Base-by-base conservation (phyloP, 495 filamentous ascomycete genomes). In the Penicillium riverlandense region DNA sequence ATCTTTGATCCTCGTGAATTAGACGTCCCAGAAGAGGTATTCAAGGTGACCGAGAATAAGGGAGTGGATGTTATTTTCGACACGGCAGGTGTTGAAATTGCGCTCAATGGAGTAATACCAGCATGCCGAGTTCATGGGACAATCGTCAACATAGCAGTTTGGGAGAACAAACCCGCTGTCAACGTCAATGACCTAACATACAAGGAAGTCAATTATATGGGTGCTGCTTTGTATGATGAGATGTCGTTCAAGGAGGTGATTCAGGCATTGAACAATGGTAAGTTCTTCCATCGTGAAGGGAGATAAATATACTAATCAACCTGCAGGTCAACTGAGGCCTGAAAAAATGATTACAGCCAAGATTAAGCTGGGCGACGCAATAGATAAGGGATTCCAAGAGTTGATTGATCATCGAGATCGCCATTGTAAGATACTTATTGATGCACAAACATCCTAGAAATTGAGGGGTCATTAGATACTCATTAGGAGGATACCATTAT, bases 131-230 rank as follows among this genome's bases (percentile, higher is more conserved):
- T 66, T 4, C 59, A 71, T 34, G 80, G 80, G 5, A 80, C 77
- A 0, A 65, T 81, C 27, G 71, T 83, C 9, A 83, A 83, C 45
- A 72, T 83, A 38, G 77, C 80, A 1, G 69, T 83, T 22, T 83
- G 79, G 79, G 78, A 80, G 53, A 74, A 74, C 49, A 39, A 53
- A 2, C 67, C 70, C 11, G 59, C 59, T 7, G 59, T 83, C 15
- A 47, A 56, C 5, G 70, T 74, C 2, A 82, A 79, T 47, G 54
- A 62, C 29, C 27, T 77, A 37, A 62, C 74, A 44, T 71, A 71
- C 30, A 46, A 57, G 7, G 72, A 78, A 57, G 50, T 65, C 8
- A 67, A 53, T n/a, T 75, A 73, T 48, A 59, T 69, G 39, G 75
- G 70, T 29, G 62, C 78, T 13, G 70, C 75, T 9, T 67, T 76